phyloP scores from a whole-genome alignment of 805 yeast genomes.

The Suhomyces tanzawaensis region DNA sequence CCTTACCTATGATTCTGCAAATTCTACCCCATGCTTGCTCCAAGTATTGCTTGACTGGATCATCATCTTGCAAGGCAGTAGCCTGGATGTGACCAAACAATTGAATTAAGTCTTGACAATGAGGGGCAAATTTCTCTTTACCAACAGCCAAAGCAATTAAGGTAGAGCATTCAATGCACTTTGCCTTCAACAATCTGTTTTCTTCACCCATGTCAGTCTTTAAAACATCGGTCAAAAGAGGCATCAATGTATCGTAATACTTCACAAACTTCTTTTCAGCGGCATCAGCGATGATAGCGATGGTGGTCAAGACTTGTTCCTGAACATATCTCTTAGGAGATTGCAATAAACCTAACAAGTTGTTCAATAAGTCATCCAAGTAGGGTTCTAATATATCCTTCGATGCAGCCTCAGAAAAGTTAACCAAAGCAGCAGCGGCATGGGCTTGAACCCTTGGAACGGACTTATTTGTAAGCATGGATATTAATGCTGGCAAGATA shows the following conservation, averaged over 20 bases:
- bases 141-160: conserved; percentile 95
- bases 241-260: conserved; percentile 94
- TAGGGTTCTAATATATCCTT: conserved; percentile 90
- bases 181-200: conserved; percentile 78
- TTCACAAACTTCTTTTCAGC: conserved; percentile 85
- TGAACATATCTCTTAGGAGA: conserved; percentile 91
- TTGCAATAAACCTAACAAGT: conserved; percentile 72
- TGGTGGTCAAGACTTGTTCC: conserved; percentile 95
- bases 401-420: conserved; percentile 88
- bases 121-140: conserved; percentile 76
- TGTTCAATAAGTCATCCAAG: conserved; percentile 73
- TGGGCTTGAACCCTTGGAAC: conserved; percentile 95
- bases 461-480: conserved; percentile 67
- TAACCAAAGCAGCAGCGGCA: conserved; percentile 97
- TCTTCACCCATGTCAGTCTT: conserved; percentile 76
- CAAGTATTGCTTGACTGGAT: conserved; percentile 80
- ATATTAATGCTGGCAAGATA: conserved; percentile 83
- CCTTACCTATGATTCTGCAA: conserved; percentile 80
- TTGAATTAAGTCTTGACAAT: conserved; percentile 69
- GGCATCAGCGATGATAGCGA: conserved; percentile 96
- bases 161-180: conserved; percentile 94
- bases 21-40: conserved; percentile 97
- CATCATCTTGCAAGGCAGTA: conserved; percentile 61
- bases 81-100: conserved; percentile 72
- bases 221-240: conserved; percentile 75